phyloP scores from a whole-genome alignment of 306 rosid genomes.

The Cicer yamashitae region DNA sequence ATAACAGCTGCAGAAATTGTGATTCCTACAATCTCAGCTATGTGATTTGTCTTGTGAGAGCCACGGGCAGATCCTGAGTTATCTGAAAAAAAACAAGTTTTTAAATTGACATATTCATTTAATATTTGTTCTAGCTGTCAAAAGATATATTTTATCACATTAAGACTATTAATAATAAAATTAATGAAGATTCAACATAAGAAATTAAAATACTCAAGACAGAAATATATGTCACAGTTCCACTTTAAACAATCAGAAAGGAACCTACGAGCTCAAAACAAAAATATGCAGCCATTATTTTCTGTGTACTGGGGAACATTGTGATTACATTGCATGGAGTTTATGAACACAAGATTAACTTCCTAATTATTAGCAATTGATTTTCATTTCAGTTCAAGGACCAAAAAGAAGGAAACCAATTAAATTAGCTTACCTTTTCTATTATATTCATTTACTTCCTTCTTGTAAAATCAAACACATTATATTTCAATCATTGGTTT shows the following conservation, averaged over 20 bases:
- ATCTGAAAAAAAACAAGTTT: constrained; percentile 42
- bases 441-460: neutral
- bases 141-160: no score
- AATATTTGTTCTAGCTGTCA: neutral
- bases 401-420: neutral
- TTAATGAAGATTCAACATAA: no score
- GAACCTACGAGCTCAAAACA: constrained; percentile 15
- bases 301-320: neutral
- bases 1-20: constrained; percentile 49
- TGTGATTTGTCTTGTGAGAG: constrained; percentile 48
- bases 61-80: constrained; percentile 42
- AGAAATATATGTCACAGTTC: neutral
- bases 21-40: constrained; percentile 45
- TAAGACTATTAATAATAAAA: no score
- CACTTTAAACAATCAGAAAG: constrained; percentile 9
- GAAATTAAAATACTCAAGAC: constrained; percentile 22
- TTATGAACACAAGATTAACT: neutral
- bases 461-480: neutral
- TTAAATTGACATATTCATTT: constrained; percentile 12
- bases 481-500: neutral
- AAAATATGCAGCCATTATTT: neutral
- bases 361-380: constrained; percentile 11
- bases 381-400: constrained; percentile 3
- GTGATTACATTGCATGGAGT: neutral
- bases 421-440: constrained; percentile 20